phyloP scores from a whole-genome alignment of 225 moss, liverwort and hornwort species.

The Asterella californica region DNA sequence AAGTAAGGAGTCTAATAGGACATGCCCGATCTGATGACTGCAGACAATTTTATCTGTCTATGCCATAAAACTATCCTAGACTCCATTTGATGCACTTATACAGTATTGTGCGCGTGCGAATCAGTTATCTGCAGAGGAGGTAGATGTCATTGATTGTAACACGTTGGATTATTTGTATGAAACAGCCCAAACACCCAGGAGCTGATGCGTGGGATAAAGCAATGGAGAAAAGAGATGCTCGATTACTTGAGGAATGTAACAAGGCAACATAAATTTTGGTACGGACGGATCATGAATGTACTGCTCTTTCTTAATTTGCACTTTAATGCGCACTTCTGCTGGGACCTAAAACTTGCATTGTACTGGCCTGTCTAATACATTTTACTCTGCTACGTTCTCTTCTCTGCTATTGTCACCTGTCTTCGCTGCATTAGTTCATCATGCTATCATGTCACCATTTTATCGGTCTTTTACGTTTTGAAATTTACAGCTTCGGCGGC shows the following conservation, averaged over 20 bases:
- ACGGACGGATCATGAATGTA: neutral
- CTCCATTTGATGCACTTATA: neutral
- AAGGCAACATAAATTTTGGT: conserved; percentile 7
- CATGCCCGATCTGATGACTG: neutral
- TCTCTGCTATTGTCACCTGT: no score
- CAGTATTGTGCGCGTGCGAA: no score
- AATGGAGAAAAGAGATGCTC: conserved; percentile 76
- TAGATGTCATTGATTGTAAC: neutral
- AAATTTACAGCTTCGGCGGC: no score
- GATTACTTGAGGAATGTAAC: conserved; percentile 54
- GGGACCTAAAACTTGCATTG: no score
- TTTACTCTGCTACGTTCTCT: no score
- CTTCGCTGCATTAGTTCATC: no score
- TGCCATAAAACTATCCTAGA: neutral
- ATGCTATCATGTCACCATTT: no score
- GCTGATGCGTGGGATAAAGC: conserved; percentile 84
- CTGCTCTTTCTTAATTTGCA: no score
- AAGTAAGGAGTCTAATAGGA: no score
- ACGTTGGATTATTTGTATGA: neutral
- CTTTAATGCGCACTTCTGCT: no score
- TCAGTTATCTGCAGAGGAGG: neutral
- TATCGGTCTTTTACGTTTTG: no score
- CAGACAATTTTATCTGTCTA: neutral
- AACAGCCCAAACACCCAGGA: conserved; percentile 87
- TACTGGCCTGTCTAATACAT: no score